Percentiles rank a stretch among this genome's conserved stretches.
Conservation (phyloP, 805 yeast species). For the Candida verbasci region DNA sequence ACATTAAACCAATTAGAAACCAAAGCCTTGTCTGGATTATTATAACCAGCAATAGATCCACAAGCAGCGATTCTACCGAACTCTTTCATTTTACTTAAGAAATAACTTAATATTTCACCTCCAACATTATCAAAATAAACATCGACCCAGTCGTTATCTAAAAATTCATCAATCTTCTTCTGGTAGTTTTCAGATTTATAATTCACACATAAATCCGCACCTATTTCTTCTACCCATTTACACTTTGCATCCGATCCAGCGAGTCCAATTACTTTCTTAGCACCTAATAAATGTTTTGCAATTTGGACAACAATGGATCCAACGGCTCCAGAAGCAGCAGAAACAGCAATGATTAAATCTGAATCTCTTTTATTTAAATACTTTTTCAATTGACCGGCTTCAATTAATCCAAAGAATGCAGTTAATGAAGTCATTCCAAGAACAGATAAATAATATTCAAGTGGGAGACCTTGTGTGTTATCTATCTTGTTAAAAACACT, state of each 20-base stretch:
- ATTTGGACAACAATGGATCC: constrained; percentile 57
- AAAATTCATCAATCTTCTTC: constrained; percentile 18
- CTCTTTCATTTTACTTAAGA: constrained; percentile 33
- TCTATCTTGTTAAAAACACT: constrained; percentile 26
- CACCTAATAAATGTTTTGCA: constrained; percentile 49
- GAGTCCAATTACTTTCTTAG: constrained; percentile 54
- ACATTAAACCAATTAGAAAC: constrained; percentile 41
- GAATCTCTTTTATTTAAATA: constrained; percentile 11
- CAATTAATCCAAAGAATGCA: constrained; percentile 52
- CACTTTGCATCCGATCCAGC: constrained; percentile 59
- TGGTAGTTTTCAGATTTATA: constrained; percentile 38
- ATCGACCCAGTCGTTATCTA: constrained; percentile 47
- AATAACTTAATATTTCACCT: constrained; percentile 49
- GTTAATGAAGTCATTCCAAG: constrained; percentile 59
- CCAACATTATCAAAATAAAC: constrained; percentile 63
- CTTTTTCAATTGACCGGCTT: constrained; percentile 41
- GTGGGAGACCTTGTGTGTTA: constrained; percentile 21
- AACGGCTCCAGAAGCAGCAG: constrained; percentile 76
- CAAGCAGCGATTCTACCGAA: constrained; percentile 53
- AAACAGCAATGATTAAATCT: constrained; percentile 47
- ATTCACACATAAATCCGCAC: constrained; percentile 49
- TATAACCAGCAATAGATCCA: constrained; percentile 60
- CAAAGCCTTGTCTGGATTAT: constrained; percentile 34
- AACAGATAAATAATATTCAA: constrained; percentile 42
- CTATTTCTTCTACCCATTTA: constrained; percentile 47